Base-by-base conservation (phyloP, 2,329 filamentous ascomycete species). In the Daldinia sp. region DNA sequence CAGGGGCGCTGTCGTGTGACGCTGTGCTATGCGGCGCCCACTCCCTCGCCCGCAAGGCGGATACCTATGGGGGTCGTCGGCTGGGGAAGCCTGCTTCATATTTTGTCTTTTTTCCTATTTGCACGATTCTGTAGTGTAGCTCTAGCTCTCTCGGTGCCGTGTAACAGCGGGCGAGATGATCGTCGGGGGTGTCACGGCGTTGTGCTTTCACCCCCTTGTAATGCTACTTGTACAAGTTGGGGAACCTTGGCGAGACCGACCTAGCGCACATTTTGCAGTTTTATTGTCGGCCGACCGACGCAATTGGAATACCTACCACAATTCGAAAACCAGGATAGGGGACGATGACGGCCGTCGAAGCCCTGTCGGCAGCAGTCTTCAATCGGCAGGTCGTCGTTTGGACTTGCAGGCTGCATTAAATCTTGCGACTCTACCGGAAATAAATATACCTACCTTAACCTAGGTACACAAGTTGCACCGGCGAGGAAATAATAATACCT, bases 371-470 rank as follows among this genome's bases (percentile, higher is more conserved):
- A n/a, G 66, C 59, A 62, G 56, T 71, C 70, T 74, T 69, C 69
- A 73, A 75, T 67, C 63, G 70, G 71, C 67, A 73, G 72, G 73
- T 73, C 67, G 66, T 69, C 59, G 60, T 60, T 60, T 57, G 60
- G 60, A 42, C 60, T 37, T 61, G 65, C 59, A 68, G 57, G 39
- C 56, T 73, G 70, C 58, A 68, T 71, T 55, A 59, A 67, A 70
- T 70, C 64, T 71, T 70, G 67, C 64, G 56, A 72, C 64, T 69
- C 67, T 69, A 56, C 30, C 61, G 60, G 58, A 66, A 68, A 66
- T 68, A 68, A 68, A 60, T 56, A 56, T 10, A 7, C 7, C 20
- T 23, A 23, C 20, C 20, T 23, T 23, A 23, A 23, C 20, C 20
- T 23, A 23, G 20, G 20, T 23, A 60, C 35, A 53, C 39, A 59